Evolutionary conservation across 371 early-diverging fungal genomes (phyloP), one percentile per base, ranked within the genome.

Genomic region (Dinochytrium kinnereticum): DNA sequence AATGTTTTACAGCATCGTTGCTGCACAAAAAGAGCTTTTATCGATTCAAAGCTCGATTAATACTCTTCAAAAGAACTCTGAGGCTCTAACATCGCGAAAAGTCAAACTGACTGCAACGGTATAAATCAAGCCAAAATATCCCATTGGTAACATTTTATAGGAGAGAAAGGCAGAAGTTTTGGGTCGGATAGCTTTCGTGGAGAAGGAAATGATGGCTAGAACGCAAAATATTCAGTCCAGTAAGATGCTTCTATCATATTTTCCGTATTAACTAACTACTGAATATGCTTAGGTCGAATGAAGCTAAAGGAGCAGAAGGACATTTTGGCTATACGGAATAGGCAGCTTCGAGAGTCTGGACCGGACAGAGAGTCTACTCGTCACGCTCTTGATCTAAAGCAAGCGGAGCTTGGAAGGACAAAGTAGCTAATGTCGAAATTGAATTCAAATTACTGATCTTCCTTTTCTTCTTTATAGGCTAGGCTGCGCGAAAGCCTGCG

Each of bases 381-480:
- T 24, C 51, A 51, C 38, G 50, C 2, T 7, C 21, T 66, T 2
- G 71, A 57, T 59, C 40, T 40, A 33, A 64, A 7, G 34, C 69
- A 69, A 49, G 68, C 70, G 33, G 71, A 71, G 34, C 70, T 79
- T 37, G 76, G 73, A 0, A 66, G 59, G 36, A 80, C 82, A 24
- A 68, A 76, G 51, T 57, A n/a, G n/a, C n/a, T n/a, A 70, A 21
- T 75, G 57, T 7, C 50, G 83, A 49, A 59, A 49, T 1, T 77
- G 80, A 28, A 77, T 81, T 1, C 1, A 5, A 15, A 21, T 26
- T 39, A 49, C 51, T 39, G 80, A 81, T n/a, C 67, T 7, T 55
- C 10, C 10, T 57, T 34, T 3, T 31, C 5, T 53, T 30, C 33
- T 40, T 36, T 40, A 49, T 61, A 64, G 71, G 51, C 2, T 67